Percentiles rank a stretch among this genome's conserved stretches.
phyloP scores from a whole-genome alignment of 441 rosid genomes.

The Bocquillonia castaneifolia region DNA sequence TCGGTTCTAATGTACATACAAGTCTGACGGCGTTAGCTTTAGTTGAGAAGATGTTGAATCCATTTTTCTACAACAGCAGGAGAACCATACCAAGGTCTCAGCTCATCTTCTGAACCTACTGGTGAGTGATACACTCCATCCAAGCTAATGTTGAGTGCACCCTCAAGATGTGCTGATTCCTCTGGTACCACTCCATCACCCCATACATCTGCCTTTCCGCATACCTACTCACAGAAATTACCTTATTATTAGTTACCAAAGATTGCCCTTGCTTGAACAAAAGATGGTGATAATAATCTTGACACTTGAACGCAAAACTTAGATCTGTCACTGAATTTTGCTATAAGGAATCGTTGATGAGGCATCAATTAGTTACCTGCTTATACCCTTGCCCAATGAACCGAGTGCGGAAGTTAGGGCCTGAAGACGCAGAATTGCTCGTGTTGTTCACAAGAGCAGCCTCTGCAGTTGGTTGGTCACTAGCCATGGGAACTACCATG shows the following conservation, averaged over 20 bases:
- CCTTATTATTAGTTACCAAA: background rate
- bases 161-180: conserved; percentile 71
- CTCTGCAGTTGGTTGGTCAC: conserved; percentile 42
- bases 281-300: too few species aligned
- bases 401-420: conserved; percentile 55
- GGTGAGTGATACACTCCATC: conserved; percentile 89
- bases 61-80: conserved; percentile 60
- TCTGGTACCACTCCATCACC: conserved; percentile 97
- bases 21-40: too few species aligned
- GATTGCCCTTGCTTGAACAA: background rate
- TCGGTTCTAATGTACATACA: too few species aligned
- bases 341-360: background rate
- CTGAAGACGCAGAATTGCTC: conserved; percentile 27
- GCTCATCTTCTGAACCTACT: conserved; percentile 65
- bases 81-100: conserved; percentile 89
- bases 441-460: conserved; percentile 36
- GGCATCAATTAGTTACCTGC: conserved; percentile 42
- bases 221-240: conserved; percentile 40
- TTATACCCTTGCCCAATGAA: conserved; percentile 89
- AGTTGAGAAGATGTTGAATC: conserved; percentile 65
- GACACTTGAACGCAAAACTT: too few species aligned
- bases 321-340: background rate
- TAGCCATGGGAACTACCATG: conserved; percentile 31
- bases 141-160: conserved; percentile 70
- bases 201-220: conserved; percentile 87